These are phyloP conservation scores for Petasospora fabianii DNA, from an alignment of 1,139 yeast genomes.

Conservation along the genomic window DNA sequence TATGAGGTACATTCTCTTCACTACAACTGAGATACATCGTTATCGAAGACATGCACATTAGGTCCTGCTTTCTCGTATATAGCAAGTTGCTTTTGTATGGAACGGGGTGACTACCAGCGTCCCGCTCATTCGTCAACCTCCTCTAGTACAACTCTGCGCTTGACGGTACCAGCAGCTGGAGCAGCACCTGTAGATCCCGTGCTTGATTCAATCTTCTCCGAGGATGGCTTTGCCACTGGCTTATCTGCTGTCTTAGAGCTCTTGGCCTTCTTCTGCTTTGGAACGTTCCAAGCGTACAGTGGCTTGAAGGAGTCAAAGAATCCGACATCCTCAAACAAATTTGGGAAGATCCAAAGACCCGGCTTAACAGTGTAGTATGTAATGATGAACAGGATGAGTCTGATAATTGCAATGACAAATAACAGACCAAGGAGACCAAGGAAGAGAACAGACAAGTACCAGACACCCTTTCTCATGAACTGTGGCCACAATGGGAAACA, in stretches of 20 bases:
- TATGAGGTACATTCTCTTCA: too few species aligned
- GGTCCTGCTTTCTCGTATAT: not conserved
- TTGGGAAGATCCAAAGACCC: constrained; percentile 95
- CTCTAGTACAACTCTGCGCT: constrained; percentile 17
- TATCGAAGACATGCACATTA: too few species aligned
- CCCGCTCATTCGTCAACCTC: constrained; percentile 13
- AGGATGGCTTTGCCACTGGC: not conserved
- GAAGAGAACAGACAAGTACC: constrained; percentile 79
- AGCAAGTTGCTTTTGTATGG: not conserved
- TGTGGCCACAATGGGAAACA: constrained; percentile 97
- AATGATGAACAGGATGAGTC: constrained; percentile 67
- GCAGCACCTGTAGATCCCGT: constrained; percentile 3
- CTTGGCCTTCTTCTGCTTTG: constrained; percentile 30
- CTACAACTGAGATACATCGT: too few species aligned
- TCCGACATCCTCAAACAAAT: constrained; percentile 93
- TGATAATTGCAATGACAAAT: constrained; percentile 73
- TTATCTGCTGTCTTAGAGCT: constrained; percentile 3
- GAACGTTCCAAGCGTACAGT: constrained; percentile 77
- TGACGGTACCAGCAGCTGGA: constrained; percentile 3
- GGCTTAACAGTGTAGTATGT: constrained; percentile 57
- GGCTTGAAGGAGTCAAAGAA: constrained; percentile 91
- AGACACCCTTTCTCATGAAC: constrained; percentile 84
- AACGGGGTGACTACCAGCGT: not conserved
- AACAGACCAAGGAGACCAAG: constrained; percentile 73
- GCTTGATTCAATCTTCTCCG: not conserved